Conservation (phyloP, 441 rosid species). For the Populus hybrid region DNA sequence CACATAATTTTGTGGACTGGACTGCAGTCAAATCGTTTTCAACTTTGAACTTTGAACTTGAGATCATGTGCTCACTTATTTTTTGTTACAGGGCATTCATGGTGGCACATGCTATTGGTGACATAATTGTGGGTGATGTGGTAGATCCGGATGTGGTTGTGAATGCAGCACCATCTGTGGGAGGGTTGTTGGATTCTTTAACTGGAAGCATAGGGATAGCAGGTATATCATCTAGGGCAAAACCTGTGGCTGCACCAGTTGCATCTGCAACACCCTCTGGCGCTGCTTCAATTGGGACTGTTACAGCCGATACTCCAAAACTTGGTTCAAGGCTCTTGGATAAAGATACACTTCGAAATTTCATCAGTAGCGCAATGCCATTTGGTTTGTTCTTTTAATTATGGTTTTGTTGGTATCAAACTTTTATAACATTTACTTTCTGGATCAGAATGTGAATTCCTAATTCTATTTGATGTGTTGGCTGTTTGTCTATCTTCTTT, state of each 20-base stretch:
- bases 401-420: slow-evolving; percentile 27
- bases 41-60: neutral
- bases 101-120: slow-evolving; percentile 89
- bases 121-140: slow-evolving; percentile 69
- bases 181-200: slow-evolving; percentile 91
- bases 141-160: slow-evolving; percentile 87
- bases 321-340: slow-evolving; percentile 70
- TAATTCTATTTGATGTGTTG: slow-evolving; percentile 1
- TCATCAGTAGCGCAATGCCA: slow-evolving; percentile 79
- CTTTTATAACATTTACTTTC: slow-evolving; percentile 15
- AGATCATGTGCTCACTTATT: slow-evolving; percentile 9
- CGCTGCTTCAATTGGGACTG: slow-evolving; percentile 46
- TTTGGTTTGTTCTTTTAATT: slow-evolving; percentile 72
- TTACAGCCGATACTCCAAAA: slow-evolving; percentile 66
- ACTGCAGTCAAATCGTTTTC: neutral
- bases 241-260: slow-evolving; percentile 79
- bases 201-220: slow-evolving; percentile 93
- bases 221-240: slow-evolving; percentile 77
- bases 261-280: slow-evolving; percentile 62
- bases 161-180: slow-evolving; percentile 72
- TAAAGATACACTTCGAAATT: slow-evolving; percentile 73
- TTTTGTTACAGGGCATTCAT: slow-evolving; percentile 63
- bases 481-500: slow-evolving; percentile 18
- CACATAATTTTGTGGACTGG: neutral
- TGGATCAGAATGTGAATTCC: slow-evolving; percentile 16